Percentiles rank a stretch among this genome's conserved stretches.
These are phyloP conservation scores for Clavispora fructus DNA, from an alignment of 805 yeast species.

Conservation along the genomic window DNA sequence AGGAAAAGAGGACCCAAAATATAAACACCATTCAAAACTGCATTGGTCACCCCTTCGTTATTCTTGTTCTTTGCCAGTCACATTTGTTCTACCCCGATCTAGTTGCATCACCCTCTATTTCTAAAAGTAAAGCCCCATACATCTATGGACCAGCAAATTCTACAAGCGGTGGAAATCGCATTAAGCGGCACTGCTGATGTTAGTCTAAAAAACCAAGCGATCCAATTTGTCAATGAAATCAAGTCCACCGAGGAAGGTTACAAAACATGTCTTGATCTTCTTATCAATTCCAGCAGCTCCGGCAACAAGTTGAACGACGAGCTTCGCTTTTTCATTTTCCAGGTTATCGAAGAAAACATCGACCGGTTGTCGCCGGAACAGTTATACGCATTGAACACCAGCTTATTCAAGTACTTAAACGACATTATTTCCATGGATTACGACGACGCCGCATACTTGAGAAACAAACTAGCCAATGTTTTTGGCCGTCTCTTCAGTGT, in stretches of 20 bases:
- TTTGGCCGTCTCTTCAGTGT: conserved; percentile 31
- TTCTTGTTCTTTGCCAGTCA: not conserved
- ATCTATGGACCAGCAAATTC: conserved; percentile 57
- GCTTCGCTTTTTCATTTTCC: conserved; percentile 62
- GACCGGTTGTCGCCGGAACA: conserved; percentile 42
- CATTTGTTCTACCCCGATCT: not conserved
- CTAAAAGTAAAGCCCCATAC: not conserved
- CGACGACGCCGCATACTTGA: conserved; percentile 26
- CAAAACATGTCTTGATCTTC: conserved; percentile 48
- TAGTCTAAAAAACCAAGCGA: conserved; percentile 41
- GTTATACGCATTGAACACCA: conserved; percentile 40
- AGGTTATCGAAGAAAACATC: conserved; percentile 59
- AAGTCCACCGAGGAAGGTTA: conserved; percentile 53
- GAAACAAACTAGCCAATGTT: conserved; percentile 33
- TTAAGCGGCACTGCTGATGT: conserved; percentile 63
- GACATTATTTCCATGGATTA: conserved; percentile 13
- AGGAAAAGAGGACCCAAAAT: not conserved
- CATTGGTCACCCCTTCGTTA: not conserved
- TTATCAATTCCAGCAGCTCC: conserved; percentile 21
- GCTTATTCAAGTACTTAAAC: conserved; percentile 43
- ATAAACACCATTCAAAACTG: not conserved
- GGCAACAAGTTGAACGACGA: conserved; percentile 39
- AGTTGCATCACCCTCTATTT: not conserved
- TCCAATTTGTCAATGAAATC: conserved; percentile 48
- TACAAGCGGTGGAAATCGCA: conserved; percentile 84